Evolutionary conservation across 805 yeast species (phyloP), one percentile per base, ranked within the genome.

Genomic region (Ogataea polymorpha): DNA sequence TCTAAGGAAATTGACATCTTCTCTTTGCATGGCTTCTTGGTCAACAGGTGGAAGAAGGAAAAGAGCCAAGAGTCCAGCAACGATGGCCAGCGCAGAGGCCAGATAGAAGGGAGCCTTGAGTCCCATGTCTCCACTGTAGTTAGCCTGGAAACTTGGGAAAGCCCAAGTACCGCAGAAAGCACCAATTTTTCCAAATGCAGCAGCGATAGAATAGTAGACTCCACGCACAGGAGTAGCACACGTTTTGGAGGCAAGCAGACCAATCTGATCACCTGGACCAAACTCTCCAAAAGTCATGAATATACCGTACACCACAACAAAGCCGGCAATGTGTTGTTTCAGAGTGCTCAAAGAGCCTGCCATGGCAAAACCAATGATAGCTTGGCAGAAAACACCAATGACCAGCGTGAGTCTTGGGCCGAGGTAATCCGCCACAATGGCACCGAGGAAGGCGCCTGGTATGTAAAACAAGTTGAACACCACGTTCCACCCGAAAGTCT

Each of bases 261-360:
- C 97, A 62, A 86, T 83, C 65, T 86, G 87, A 65, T 89, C 87
- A 67, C 97, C 98, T 11, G 95, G 90, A 23, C 96, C 95, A 63
- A 90, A 85, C 65, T 91, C 97, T 56, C 97, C 97, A 35, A 87
- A 71, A 6, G 96, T 72, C 61, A 79, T 69, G 63, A 88, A 91
- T 50, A 91, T 80, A 68, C 97, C 97, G 59, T 83, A 91, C 21
- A 85, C 83, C 32, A 88, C 93, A 36, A 81, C 85, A 54, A 90
- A 87, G 0, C 79, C 91, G 28, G 78, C 96, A 57, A 87, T 71
- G 53, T 82, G 75, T 28, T 75, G 55, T 46, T 70, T 68, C 52
- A 91, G 70, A 20, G 60, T 56, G 23, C 70, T 66, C 57, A 83
- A 80, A 35, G 73, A 65, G 16, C 82, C 91, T 39, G 95, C 88